Base-by-base conservation (phyloP, 2,329 filamentous ascomycete species). In the Aspergillus pseudoterreus region DNA sequence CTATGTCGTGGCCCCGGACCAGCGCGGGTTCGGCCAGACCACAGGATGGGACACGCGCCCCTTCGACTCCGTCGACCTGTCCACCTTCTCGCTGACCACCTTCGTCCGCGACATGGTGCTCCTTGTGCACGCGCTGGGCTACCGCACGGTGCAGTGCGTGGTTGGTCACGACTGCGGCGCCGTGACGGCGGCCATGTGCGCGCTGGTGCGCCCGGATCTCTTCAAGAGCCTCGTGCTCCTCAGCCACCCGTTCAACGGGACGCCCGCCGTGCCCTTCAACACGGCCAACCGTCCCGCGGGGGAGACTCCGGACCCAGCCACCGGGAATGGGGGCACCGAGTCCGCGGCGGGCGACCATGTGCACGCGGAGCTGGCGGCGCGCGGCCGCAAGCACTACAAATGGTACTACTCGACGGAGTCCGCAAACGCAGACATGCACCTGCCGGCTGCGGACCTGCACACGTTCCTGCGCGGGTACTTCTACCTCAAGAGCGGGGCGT, bases 111-210 rank as follows among this genome's bases (percentile, higher is more conserved):
- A 88, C 61, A 73, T 84, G 2, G 74, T 87, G 1, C 76, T 81
- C 10, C 72, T 88, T 3, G 79, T 86, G 0, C 74, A 82, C 58
- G 80, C 78, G 0, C 68, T 88, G 12, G 84, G 84, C 0, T 84
- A 86, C 61, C 71, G 70, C 10, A 68, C 77, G 10, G 83, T 83
- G 2, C 68, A 75, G 43, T 82, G 82, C 61, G 75, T 88, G 27
- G 75, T 86, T 1, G 84, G 85, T 3, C 84, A 88, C 62, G 85
- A 88, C 66, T 84, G 85, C 52, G 85, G 85, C 5, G 84, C 79
- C 6, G 79, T 87, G 3, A 77, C 78, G 2, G 79, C 82, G 0
- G 77, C 81, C 14, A 76, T 81, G 71, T 80, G 80, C 53, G 82
- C 82, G 0, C 68, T 88, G 19, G 79, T 82, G 57, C 74, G 85